These are phyloP conservation scores for Pezicula radicicola DNA, from an alignment of 2,329 filamentous ascomycete species.

Conservation along the genomic window DNA sequence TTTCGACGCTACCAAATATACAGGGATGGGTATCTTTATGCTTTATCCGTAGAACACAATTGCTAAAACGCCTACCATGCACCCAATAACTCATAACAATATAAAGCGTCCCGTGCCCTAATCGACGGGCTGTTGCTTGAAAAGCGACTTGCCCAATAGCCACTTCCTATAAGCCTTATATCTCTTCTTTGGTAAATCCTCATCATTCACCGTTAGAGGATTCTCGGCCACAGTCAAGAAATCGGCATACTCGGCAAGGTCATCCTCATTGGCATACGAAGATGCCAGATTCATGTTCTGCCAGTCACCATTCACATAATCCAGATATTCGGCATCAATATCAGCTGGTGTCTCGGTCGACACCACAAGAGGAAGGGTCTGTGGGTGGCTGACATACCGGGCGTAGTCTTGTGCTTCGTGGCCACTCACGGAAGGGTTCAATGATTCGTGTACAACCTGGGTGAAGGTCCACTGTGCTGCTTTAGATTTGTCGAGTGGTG, in stretches of 20 bases:
- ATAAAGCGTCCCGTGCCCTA: constrained; percentile 3
- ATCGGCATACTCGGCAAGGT: constrained; percentile 70
- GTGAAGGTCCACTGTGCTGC: constrained; percentile 86
- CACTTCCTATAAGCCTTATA: constrained; percentile 97
- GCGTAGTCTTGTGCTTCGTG: constrained; percentile 83
- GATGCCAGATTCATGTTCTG: constrained; percentile 41
- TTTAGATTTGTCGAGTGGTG: constrained; percentile 70
- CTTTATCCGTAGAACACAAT: too few species aligned
- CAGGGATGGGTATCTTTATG: too few species aligned
- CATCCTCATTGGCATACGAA: constrained; percentile 36
- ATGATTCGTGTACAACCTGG: constrained; percentile 78
- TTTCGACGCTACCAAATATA: too few species aligned
- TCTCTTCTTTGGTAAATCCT: constrained; percentile 86
- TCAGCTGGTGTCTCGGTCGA: constrained; percentile 63
- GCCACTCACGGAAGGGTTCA: constrained; percentile 77
- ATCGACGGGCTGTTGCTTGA: constrained; percentile 77
- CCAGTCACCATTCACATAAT: constrained; percentile 71
- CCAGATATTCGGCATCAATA: constrained; percentile 67
- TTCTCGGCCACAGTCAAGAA: constrained; percentile 77
- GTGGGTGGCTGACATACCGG: constrained; percentile 84
- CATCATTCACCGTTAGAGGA: constrained; percentile 81
- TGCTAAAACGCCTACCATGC: too few species aligned
- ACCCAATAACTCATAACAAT: constrained; percentile 34
- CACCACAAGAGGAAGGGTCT: constrained; percentile 80
- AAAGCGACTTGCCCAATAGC: constrained; percentile 90